Evolutionary conservation across 2,329 filamentous ascomycete genomes (phyloP), one percentile per base, ranked within the genome.

Genomic region (Fonsecaea multimorphosa): DNA sequence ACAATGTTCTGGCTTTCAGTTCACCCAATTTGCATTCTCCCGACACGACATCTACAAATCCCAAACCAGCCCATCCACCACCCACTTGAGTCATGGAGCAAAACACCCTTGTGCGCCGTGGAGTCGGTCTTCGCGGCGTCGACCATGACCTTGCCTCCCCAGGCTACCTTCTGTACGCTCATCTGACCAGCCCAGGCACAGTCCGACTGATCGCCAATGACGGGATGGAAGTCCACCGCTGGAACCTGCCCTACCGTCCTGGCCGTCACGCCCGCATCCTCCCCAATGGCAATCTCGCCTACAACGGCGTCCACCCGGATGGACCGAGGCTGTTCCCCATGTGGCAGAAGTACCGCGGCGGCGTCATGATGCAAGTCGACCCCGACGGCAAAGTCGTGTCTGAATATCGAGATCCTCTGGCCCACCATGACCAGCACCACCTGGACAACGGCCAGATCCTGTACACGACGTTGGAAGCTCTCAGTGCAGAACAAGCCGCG

Each of bases 341-440:
- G 58, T 82, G 76, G 73, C 76, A 79, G 46, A 83, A 83, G 61
- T 82, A 83, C 64, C 72, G 80, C 11, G 80, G 80, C 8, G 81
- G 80, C 0, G 72, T 81, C 2, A 83, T 83, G 80, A 75, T 76
- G 56, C 73, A 82, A 70, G 69, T 82, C 12, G 75, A 78, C 57
- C 72, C 76, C 0, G 60, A 70, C 0, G 80, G 80, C 14, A 76
- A 79, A 2, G 72, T 81, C 2, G 62, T 82, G 0, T 75, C 75
- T 31, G 76, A 81, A 63, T 79, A 76, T 67, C 72, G 70, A 9
- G 81, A 83, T 68, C 77, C 78, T 0, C 71, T 78, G 12, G 81
- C 76, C 0, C 81, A 83, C 64, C 80, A 83, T 67, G 81, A 82
- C 62, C 80, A 82, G 62, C 76, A 82, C 58, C 79, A 82, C 54